Conservation (phyloP, 2,329 filamentous ascomycete genomes). For the Diplodia scrobiculata region DNA sequence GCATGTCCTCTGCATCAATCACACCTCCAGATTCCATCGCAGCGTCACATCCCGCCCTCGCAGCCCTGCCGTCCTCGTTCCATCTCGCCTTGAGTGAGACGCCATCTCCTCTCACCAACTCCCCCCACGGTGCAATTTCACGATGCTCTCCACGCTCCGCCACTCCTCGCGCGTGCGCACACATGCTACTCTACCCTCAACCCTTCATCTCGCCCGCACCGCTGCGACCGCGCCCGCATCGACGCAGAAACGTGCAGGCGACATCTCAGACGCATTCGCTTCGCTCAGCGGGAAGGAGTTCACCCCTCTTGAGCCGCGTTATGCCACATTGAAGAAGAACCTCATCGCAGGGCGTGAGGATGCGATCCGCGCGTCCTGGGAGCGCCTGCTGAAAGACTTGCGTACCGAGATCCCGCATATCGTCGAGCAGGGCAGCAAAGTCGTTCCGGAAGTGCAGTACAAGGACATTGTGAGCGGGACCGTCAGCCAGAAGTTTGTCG, state of each 20-base stretch:
- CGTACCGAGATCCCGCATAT: slow-evolving; percentile 52
- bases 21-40: slow-evolving; percentile 1
- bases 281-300: slow-evolving; percentile 53
- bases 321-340: slow-evolving; percentile 50
- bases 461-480: slow-evolving; percentile 47
- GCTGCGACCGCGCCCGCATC: slow-evolving; percentile 32
- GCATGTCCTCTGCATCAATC: background rate
- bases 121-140: slow-evolving; percentile 19
- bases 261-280: slow-evolving; percentile 56
- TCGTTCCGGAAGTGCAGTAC: slow-evolving; percentile 53
- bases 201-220: slow-evolving; percentile 32
- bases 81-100: background rate
- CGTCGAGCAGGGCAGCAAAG: slow-evolving; percentile 45
- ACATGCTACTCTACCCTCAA: background rate
- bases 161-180: slow-evolving; percentile 33
- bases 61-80: background rate
- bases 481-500: slow-evolving; percentile 58
- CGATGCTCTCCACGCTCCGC: slow-evolving; percentile 39
- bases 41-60: slow-evolving; percentile 2
- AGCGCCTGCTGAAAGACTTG: slow-evolving; percentile 48
- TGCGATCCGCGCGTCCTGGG: slow-evolving; percentile 51
- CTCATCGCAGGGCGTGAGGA: slow-evolving; percentile 54
- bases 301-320: slow-evolving; percentile 49
- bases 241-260: slow-evolving; percentile 50
- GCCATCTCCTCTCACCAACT: background rate